Conservation (phyloP, 176 grass and related monocot species). For the Avena eriantha region DNA sequence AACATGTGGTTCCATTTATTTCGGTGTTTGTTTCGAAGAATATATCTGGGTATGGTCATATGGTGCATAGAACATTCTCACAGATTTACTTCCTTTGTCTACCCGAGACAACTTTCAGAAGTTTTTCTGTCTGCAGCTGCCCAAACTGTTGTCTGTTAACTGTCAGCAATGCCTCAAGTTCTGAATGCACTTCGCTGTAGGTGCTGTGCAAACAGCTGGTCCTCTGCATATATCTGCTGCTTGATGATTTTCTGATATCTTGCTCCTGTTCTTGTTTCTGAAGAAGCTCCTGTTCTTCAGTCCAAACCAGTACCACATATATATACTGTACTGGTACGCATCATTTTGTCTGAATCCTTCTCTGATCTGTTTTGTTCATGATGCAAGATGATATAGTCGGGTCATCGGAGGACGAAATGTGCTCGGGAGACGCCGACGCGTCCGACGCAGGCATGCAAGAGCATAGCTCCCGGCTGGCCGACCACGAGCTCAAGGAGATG, state of each 20-base stretch:
- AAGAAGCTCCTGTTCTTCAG: not conserved
- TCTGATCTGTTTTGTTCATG: conserved; percentile 24
- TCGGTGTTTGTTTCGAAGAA: not conserved
- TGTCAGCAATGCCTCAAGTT: not conserved
- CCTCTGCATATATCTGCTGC: not conserved
- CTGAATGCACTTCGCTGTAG: not conserved
- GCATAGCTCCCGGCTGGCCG: conserved; percentile 56
- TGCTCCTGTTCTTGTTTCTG: not conserved
- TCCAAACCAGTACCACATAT: not conserved
- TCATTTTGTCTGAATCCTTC: not conserved
- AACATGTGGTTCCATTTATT: not conserved
- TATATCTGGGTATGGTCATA: not conserved
- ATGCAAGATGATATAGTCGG: conserved; percentile 70
- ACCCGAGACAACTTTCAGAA: not conserved
- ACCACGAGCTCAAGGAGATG: conserved; percentile 96
- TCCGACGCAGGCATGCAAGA: conserved; percentile 45
- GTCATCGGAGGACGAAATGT: conserved; percentile 83
- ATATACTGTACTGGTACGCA: not conserved
- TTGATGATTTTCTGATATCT: not conserved
- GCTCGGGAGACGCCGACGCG: conserved; percentile 64
- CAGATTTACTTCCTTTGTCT: not conserved
- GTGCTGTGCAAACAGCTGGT: not conserved
- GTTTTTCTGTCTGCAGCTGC: not conserved
- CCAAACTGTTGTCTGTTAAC: not conserved
- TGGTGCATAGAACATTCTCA: not conserved